Conservation (phyloP, 2,329 filamentous ascomycete genomes). For the Ophiocordyceps sinensis region DNA sequence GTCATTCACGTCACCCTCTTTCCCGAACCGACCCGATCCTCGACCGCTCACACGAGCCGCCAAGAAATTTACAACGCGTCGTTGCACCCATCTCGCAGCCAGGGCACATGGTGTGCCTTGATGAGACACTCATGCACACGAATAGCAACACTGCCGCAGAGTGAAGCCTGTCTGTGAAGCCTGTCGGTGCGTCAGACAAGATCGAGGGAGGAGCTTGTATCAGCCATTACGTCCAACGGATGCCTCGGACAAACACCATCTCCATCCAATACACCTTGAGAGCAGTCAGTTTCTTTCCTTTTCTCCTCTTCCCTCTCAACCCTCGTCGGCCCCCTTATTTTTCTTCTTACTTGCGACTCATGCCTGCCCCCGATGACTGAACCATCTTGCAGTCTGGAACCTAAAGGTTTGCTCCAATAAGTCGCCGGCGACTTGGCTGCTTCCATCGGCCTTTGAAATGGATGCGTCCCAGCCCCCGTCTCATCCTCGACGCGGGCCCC, state of each 20-base stretch:
- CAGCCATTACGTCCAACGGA: too few relatives aligned
- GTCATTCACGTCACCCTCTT: neutral
- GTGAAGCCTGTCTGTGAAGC: neutral
- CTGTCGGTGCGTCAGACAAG: too few relatives aligned
- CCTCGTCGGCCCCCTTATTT: neutral
- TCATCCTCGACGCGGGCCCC: conserved; percentile 12
- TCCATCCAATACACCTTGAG: too few relatives aligned
- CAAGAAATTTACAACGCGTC: neutral
- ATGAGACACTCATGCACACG: neutral
- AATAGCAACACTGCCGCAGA: neutral
- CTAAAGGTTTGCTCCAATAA: neutral
- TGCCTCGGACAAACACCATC: too few relatives aligned
- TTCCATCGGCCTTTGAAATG: conserved; percentile 10
- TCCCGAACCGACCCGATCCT: too few relatives aligned
- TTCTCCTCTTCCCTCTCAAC: neutral
- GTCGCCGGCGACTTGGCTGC: neutral
- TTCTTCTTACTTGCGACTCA: too few relatives aligned
- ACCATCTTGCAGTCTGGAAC: neutral
- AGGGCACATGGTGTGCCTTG: neutral
- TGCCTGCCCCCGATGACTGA: neutral
- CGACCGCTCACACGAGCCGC: too few relatives aligned
- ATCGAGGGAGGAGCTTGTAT: too few relatives aligned
- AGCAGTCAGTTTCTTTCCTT: neutral
- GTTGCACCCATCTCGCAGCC: neutral
- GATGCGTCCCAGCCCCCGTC: conserved; percentile 11